These are phyloP conservation scores for Lonicera japonica DNA, from an alignment of 129 eudicot genomes.

Conservation along the genomic window DNA sequence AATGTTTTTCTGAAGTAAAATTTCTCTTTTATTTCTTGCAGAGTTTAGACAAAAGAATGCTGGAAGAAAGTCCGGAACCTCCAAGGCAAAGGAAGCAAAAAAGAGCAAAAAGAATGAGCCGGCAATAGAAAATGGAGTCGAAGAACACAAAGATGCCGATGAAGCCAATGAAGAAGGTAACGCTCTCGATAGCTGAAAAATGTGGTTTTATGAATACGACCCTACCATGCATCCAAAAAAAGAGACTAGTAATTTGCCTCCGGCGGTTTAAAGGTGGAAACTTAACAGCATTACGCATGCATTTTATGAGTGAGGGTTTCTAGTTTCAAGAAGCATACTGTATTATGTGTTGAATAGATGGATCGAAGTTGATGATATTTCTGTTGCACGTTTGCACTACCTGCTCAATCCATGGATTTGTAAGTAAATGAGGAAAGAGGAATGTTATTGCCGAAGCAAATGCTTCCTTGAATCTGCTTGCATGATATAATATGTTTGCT, in stretches of 20 bases:
- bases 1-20: not conserved
- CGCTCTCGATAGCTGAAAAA: conserved; percentile 5
- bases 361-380: not conserved
- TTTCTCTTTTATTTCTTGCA: conserved; percentile 18
- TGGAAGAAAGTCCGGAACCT: conserved; percentile 48
- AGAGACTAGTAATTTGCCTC: not conserved
- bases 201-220: not conserved
- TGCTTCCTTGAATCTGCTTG: too few species aligned
- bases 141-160: conserved; percentile 17
- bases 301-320: too few species aligned
- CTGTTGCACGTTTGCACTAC: not conserved
- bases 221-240: not conserved
- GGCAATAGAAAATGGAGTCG: conserved; percentile 30
- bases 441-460: too few species aligned
- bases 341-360: not conserved
- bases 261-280: not conserved
- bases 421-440: too few species aligned
- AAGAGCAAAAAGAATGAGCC: conserved; percentile 57
- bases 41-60: conserved; percentile 61
- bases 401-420: too few species aligned
- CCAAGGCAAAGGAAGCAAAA: conserved; percentile 63
- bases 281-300: not conserved
- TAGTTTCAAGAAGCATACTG: too few species aligned
- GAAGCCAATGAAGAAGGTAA: conserved; percentile 15
- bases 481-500: too few species aligned